Evolutionary conservation across 1,284 basidiomycete species (phyloP).

Genomic region (Puccinia brachypodii): DNA sequence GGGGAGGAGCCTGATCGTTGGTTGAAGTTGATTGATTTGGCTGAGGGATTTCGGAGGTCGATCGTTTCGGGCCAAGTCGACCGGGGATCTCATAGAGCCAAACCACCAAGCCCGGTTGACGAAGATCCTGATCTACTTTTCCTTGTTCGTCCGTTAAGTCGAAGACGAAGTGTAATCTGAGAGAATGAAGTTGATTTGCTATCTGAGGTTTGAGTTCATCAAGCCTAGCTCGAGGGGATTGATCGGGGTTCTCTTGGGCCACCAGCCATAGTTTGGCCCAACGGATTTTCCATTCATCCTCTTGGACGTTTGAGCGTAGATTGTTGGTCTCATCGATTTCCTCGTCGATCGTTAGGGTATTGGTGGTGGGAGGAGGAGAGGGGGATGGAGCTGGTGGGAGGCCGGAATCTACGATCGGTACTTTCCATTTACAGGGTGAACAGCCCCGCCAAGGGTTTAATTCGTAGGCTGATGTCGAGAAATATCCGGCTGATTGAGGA

Average conservation of each 20-base stretch:
- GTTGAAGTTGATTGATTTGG: background rate
- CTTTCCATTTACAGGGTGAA: constrained; percentile 40
- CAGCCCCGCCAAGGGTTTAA: constrained; percentile 33
- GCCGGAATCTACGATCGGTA: background rate
- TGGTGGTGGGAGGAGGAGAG: background rate
- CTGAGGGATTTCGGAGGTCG: background rate
- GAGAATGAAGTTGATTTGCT: constrained; percentile 5
- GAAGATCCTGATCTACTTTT: background rate
- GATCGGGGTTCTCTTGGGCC: background rate
- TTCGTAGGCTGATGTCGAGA: constrained; percentile 20
- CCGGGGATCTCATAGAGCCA: constrained; percentile 43
- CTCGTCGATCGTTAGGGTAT: background rate
- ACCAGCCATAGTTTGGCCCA: constrained; percentile 12
- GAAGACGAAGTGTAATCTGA: constrained; percentile 1
- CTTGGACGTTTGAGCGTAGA: background rate
- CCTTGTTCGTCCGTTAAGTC: background rate
- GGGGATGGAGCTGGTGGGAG: no score
- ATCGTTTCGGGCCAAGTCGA: background rate
- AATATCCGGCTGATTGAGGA: constrained; percentile 12
- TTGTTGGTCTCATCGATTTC: background rate
- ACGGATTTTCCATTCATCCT: constrained; percentile 36
- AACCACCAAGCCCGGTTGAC: background rate
- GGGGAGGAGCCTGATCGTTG: background rate
- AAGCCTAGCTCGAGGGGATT: background rate
- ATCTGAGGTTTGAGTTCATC: background rate